Evolutionary conservation across 352 stramenopile species (phyloP).

Genomic region (Phytophthora macrochlamydospora): DNA sequence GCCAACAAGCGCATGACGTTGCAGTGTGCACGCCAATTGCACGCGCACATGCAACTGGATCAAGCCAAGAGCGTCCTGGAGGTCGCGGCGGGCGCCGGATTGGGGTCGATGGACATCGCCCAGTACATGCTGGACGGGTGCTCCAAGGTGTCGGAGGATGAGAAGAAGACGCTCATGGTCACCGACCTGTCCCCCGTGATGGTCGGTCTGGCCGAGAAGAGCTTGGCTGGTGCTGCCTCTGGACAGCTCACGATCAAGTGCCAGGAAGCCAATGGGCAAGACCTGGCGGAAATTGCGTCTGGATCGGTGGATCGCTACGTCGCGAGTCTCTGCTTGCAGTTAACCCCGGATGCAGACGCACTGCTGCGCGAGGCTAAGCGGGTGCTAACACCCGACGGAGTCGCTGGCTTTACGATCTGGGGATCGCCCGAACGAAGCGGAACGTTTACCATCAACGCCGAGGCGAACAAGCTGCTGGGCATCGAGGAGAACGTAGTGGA

Average conservation of each 20-base stretch:
- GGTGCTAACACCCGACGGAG: conserved; percentile 38
- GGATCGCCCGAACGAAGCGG: conserved; percentile 46
- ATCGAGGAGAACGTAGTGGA: conserved; percentile 28
- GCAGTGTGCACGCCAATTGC: conserved; percentile 48
- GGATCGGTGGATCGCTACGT: conserved; percentile 57
- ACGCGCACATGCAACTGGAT: conserved; percentile 60
- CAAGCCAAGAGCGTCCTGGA: conserved; percentile 46
- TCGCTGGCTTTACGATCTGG: conserved; percentile 69
- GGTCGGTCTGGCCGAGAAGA: conserved; percentile 42
- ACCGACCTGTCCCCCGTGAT: conserved; percentile 55
- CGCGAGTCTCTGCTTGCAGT: conserved; percentile 53
- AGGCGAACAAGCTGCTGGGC: conserved; percentile 39
- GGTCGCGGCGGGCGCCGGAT: conserved; percentile 48
- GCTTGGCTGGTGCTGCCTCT: conserved; percentile 18
- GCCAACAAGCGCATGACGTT: conserved; percentile 55
- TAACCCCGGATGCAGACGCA: conserved; percentile 51
- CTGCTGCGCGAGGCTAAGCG: conserved; percentile 51
- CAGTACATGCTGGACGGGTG: conserved; percentile 26
- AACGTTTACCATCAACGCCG: conserved; percentile 35
- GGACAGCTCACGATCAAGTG: conserved; percentile 29
- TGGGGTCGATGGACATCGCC: conserved; percentile 50
- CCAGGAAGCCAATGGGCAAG: conserved; percentile 50
- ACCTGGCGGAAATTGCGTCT: conserved; percentile 33
- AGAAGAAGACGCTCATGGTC: conserved; percentile 37
- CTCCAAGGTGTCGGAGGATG: conserved; percentile 16